Conservation (phyloP, 495 filamentous ascomycete genomes). For the Penicillium atrosanguineum region DNA sequence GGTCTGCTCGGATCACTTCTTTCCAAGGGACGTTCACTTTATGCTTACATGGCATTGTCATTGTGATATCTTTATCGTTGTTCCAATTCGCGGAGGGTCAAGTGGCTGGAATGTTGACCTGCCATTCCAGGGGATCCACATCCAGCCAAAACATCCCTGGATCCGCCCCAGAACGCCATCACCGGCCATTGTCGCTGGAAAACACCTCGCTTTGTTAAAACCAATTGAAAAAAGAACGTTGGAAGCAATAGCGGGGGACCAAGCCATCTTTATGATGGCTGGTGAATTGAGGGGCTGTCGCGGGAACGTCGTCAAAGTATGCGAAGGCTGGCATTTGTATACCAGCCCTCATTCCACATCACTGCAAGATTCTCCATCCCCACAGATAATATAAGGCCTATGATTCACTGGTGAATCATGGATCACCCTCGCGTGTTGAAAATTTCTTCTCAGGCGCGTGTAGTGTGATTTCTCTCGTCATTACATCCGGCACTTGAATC, state of each 20-base stretch:
- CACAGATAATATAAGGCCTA: slow-evolving; percentile 5
- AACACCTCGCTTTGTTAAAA: neutral
- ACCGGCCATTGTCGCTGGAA: neutral
- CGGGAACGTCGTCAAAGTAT: neutral
- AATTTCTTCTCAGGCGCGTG: neutral
- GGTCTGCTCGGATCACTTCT: neutral
- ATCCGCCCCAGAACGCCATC: neutral
- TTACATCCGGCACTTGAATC: neutral
- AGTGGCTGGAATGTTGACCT: slow-evolving; percentile 17
- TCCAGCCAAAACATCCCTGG: slow-evolving; percentile 18
- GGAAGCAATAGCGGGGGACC: neutral
- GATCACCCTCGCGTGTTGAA: slow-evolving; percentile 7
- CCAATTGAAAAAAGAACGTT: neutral
- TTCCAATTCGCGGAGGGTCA: slow-evolving; percentile 1
- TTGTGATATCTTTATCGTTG: slow-evolving; percentile 11
- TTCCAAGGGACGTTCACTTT: neutral
- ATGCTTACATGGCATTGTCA: slow-evolving; percentile 8
- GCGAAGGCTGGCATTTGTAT: slow-evolving; percentile 7
- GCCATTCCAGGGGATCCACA: slow-evolving; percentile 10
- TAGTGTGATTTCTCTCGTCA: neutral
- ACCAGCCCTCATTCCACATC: slow-evolving; percentile 20
- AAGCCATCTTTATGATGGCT: neutral
- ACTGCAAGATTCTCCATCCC: slow-evolving; percentile 1
- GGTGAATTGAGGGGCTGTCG: neutral
- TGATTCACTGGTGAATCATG: slow-evolving; percentile 12